These are phyloP conservation scores for Eragrostis curvula DNA, from an alignment of 176 grass and related monocot species.

Conservation along the genomic window DNA sequence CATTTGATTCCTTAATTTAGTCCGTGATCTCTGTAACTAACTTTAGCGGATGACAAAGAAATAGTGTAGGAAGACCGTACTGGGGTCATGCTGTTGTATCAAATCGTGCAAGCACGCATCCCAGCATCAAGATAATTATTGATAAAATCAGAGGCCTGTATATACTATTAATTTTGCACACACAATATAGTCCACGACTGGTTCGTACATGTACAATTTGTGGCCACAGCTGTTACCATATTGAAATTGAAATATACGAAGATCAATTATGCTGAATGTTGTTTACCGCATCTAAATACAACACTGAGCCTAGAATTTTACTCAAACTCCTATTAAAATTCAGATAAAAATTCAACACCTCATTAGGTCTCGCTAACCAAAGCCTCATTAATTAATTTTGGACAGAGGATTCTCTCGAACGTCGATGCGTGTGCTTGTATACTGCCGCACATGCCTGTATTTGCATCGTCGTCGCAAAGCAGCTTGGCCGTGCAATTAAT, in stretches of 20 bases:
- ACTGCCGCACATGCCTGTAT: neutral
- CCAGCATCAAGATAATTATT: neutral
- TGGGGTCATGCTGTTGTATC: neutral
- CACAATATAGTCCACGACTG: neutral
- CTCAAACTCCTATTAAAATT: too few species aligned
- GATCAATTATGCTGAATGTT: neutral
- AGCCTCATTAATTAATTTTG: neutral
- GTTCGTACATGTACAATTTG: neutral
- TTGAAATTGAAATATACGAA: too few species aligned
- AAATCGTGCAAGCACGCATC: neutral
- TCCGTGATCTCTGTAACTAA: neutral
- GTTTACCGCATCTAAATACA: too few species aligned
- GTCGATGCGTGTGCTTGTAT: neutral
- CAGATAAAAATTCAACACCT: neutral
- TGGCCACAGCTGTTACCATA: too few species aligned
- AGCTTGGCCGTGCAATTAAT: neutral
- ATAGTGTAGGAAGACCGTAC: neutral
- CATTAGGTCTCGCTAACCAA: neutral
- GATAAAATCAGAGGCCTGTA: neutral
- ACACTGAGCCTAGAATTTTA: too few species aligned
- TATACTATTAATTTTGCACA: neutral
- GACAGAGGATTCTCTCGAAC: too few species aligned
- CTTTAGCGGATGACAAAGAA: neutral
- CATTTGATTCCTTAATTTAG: neutral
- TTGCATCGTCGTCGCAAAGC: neutral